Base-by-base conservation (phyloP, 1,284 basidiomycete species). In the Apiotrichum gracile region DNA sequence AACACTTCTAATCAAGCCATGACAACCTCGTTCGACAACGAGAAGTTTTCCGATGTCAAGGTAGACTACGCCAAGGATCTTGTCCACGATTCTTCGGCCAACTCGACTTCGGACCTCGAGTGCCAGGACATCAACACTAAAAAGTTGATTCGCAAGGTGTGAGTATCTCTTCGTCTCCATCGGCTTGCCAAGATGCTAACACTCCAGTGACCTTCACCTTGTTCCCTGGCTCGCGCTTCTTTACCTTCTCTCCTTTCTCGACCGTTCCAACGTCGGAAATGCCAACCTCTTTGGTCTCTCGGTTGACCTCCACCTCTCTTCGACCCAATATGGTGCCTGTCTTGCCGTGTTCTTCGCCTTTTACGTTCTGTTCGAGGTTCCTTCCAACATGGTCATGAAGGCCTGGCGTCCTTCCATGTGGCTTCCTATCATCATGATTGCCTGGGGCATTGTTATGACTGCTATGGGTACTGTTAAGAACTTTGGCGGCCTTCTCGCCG, bases 211-310 rank as follows among this genome's bases (percentile, higher is more conserved):
- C 51, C 51, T 49, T n/a, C 57, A 57, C 44, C 47, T 68, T 31
- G 61, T 69, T 7, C 65, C 66, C 12, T 65, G 63, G 61, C 61
- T 69, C 2, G 51, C 64, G 3, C 79, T 89, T 55, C 72, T 89
- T 56, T 89, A 88, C 71, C 78, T 86, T 14, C 70, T 86, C 41
- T 84, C 83, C 60, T 87, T 57, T 55, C 71, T 86, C 61, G 88
- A 90, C 73, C 81, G 88, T 52, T 85, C 86, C 38, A 87, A 85
- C 62, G 86, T 90, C 61, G 88, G 87, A 67, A 58, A 62, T 39
- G 58, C 58, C 38, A 60, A 60, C 52, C 38, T 69, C 14, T 55
- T 67, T 22, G 69, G 69, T 25, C 62, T 73, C n/a, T 57, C 60
- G 6, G 37, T 42, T 10, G 57, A 67, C 54, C 55, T 69, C 12